Evolutionary conservation across 768 basidiomycete genomes (phyloP).

Genomic region (Termitomyces sp.): DNA sequence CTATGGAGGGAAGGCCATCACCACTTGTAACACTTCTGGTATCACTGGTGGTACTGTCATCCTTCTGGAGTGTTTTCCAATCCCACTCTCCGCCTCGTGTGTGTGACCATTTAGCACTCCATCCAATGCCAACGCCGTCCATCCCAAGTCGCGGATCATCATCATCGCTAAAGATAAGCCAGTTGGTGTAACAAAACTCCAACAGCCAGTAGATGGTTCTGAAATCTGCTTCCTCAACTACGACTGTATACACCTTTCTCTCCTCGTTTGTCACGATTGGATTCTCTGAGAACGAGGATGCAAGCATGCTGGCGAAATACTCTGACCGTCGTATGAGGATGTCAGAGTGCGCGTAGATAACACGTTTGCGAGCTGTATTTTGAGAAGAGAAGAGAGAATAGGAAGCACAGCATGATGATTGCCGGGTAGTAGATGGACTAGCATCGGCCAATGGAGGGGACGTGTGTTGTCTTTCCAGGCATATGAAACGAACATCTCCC

Average conservation of each 20-base stretch:
- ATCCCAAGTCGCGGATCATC: conserved; percentile 68
- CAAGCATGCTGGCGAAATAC: conserved; percentile 73
- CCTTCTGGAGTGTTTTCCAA: conserved; percentile 58
- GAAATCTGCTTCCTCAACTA: conserved; percentile 78
- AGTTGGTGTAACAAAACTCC: conserved; percentile 73
- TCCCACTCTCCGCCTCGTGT: conserved; percentile 55
- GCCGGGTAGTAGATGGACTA: conserved; percentile 24
- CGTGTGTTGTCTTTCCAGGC: conserved; percentile 45
- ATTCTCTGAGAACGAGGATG: conserved; percentile 66
- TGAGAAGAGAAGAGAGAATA: conserved; percentile 35
- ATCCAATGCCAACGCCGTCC: conserved; percentile 62
- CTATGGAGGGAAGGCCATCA: conserved; percentile 34
- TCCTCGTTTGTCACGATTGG: conserved; percentile 33
- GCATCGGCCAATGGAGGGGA: conserved; percentile 20
- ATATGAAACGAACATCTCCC: conserved; percentile 73
- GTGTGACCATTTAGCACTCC: conserved; percentile 55
- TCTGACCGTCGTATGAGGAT: conserved; percentile 71
- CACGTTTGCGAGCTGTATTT: conserved; percentile 59
- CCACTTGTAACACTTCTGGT: conserved; percentile 46
- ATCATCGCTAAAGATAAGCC: conserved; percentile 61
- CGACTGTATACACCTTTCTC: conserved; percentile 54
- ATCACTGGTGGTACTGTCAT: conserved; percentile 26
- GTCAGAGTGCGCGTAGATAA: conserved; percentile 76
- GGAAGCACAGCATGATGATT: conserved; percentile 39
- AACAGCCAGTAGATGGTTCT: conserved; percentile 76